Base-by-base conservation (phyloP, 495 filamentous ascomycete species). In the Parmelia sp. region DNA sequence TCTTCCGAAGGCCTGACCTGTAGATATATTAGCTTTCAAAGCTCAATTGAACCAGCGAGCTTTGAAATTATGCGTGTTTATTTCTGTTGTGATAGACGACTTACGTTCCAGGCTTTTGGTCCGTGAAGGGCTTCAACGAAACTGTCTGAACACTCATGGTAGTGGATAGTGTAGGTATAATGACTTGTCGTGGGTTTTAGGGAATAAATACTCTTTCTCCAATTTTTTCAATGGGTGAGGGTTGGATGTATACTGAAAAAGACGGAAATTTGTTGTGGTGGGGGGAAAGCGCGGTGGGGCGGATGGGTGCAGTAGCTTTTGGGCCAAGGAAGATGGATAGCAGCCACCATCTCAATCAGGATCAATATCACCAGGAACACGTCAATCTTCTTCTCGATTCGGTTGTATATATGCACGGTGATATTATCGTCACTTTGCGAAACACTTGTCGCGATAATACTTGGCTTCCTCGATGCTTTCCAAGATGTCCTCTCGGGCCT, bases 101-200 rank as follows among this genome's bases (percentile, higher is more conserved):
- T 76, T 88, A 97, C 94, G 95, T 97, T 84, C 94, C 94, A 63
- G 94, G 94, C 82, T 97, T 97, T 84, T 98, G 94, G 81, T 97
- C 94, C 33, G 86, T 83, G 75, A 90, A 96, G 64, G 92, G 85
- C 70, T 83, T 86, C 74, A 94, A 80, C 62, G 85, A 83, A 66
- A 95, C 86, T 19, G 84, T 88, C 74, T 89, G 82, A 75, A 90
- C 78, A 70, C 85, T 87, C 89, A 94, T 92, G 8, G 40, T 74
- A 71, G 57, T 73, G 67, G 61, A 37, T 40, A 8, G 23, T 40
- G 35, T 6, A 17, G 10, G 2, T 21, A 29, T 12, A 55, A 10
- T 15, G 27, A 29, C 15, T 33, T 33, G 6, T 1, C 37, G 37
- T 44, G 21, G 27, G 1, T 55, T 63, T 27, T 49, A 63, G 27